Base-by-base conservation (phyloP, 306 rosid species). In the Lithocarpus polystachyus region DNA sequence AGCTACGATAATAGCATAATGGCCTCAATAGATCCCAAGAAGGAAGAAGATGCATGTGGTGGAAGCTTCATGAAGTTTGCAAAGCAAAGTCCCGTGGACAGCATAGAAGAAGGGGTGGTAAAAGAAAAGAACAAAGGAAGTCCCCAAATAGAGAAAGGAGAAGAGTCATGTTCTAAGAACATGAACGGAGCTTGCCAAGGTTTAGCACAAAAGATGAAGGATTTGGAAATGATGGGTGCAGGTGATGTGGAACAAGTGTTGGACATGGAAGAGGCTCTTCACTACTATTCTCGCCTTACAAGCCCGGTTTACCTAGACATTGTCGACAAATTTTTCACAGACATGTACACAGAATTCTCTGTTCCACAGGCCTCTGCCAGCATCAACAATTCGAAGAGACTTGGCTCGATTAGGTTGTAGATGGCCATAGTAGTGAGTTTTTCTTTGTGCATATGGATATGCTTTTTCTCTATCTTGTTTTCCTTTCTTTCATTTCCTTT, bases 211-310 rank as follows among this genome's bases (percentile, higher is more conserved):
- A 92, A 88, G 89, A 93, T 93, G 88, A 91, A 89, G 87, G 94
- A 92, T 55, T 73, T 89, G 85, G 96, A 93, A 79, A 88, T 90
- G 96, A 78, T 91, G 74, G 93, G 91, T 76, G 80, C 84, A 1
- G 86, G 88, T 68, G 96, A 95, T 83, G 81, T 91, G 79, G 98
- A 95, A 69, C 92, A 91, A 62, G 93, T 83, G 31, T 64, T 95
- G 84, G 99, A 95, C 76, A 88, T 95, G 61, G 99, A 95, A 89
- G 99, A 93, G 87, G 99, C 92, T 35, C 84, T 93, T 3, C 93
- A 95, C 88, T 95, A 95, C 84, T 95, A 95, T 85, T 95, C 97
- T 76, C 90, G 96, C 76, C 96, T 95, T 76, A 90, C 72, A 61
- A 90, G 98, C 77, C 92, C 96, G 3, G 89, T 87, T 52, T 96